Evolutionary conservation across 176 grass and related monocot genomes (phyloP).

Genomic region (sorghum (Sorghum bicolor)): Sorghum_bicolor_NCBIv3 NC_012876.2:61277501-61278000

Average conservation of each 20-base stretch:
- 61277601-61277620: slow-evolving; percentile 67
- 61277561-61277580: slow-evolving; percentile 36
- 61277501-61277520: slow-evolving; percentile 41
- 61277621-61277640: slow-evolving; percentile 53
- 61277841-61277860: slow-evolving; percentile 51
- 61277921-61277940: slow-evolving; percentile 28
- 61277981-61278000: slow-evolving; percentile 79
- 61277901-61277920: slow-evolving; percentile 19
- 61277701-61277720: not conserved
- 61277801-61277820: slow-evolving; percentile 78
- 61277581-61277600: not conserved
- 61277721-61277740: too few species aligned
- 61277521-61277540: slow-evolving; percentile 62
- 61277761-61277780: not conserved
- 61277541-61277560: slow-evolving; percentile 61
- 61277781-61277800: slow-evolving; percentile 95
- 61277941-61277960: slow-evolving; percentile 60
- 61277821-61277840: slow-evolving; percentile 79
- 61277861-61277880: slow-evolving; percentile 57
- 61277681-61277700: not conserved
- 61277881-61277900: slow-evolving; percentile 67
- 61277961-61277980: slow-evolving; percentile 70
- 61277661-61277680: slow-evolving; percentile 82
- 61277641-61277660: slow-evolving; percentile 72
- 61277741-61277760: too few species aligned